These are phyloP conservation scores for Apophysomyces variabilis DNA, from an alignment of 371 early-diverging fungal genomes.

Conservation along the genomic window DNA sequence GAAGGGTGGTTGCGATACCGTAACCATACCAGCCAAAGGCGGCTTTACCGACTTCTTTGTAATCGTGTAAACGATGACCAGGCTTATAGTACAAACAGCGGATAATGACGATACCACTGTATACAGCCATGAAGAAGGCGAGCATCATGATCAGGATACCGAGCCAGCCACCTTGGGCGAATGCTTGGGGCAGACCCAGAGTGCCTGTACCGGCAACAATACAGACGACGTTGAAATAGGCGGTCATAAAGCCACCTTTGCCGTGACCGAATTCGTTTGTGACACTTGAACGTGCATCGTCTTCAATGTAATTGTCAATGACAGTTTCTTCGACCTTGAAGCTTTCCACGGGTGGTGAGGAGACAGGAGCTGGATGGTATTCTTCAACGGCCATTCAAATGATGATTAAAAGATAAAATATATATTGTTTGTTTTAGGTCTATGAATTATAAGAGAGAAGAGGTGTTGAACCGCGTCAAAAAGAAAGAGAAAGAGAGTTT, in stretches of 20 bases:
- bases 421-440: too few relatives aligned
- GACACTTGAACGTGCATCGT: slow-evolving; percentile 25
- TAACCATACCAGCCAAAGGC: slow-evolving; percentile 69
- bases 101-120: slow-evolving; percentile 44
- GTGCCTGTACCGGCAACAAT: slow-evolving; percentile 91
- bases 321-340: slow-evolving; percentile 38
- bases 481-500: neutral
- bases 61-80: slow-evolving; percentile 59
- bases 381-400: slow-evolving; percentile 10
- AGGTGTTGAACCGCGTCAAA: neutral
- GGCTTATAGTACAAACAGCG: slow-evolving; percentile 46
- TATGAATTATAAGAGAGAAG: neutral
- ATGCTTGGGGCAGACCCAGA: slow-evolving; percentile 66
- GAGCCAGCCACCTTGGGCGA: slow-evolving; percentile 49
- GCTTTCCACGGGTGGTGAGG: slow-evolving; percentile 13
- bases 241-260: slow-evolving; percentile 43
- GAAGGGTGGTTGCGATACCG: slow-evolving; percentile 62
- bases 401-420: neutral
- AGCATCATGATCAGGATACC: slow-evolving; percentile 48
- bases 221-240: slow-evolving; percentile 71
- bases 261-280: slow-evolving; percentile 46
- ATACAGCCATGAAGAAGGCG: slow-evolving; percentile 42
- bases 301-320: slow-evolving; percentile 41
- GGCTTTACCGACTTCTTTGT: slow-evolving; percentile 67
- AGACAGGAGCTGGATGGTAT: neutral